Evolutionary conservation across 192 early-diverging fungal genomes (phyloP), one percentile per base, ranked within the genome.

Genomic region (Coemansia sp.): DNA sequence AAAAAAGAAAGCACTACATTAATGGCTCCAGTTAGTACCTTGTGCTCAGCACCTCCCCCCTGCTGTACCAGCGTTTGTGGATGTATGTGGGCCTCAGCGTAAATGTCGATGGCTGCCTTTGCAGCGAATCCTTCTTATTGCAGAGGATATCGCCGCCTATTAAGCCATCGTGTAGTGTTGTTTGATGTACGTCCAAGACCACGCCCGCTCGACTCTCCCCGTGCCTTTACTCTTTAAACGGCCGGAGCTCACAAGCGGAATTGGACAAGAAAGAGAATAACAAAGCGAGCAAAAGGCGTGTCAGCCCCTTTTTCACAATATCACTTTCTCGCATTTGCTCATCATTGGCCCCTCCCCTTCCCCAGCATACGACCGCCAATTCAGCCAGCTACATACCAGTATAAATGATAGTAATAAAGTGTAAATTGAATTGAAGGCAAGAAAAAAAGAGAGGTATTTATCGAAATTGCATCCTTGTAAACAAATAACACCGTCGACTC

Each of bases 291-390:
- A n/a, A n/a, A 40, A 41, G 9, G 41, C 20, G 27, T 39, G 60
- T 62, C 60, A 62, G 42, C 39, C 60, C 60, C 42, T 62, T 62
- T 62, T 42, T 39, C 42, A 62, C 29, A 62, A n/a, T n/a, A n/a
- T n/a, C n/a, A n/a, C n/a, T n/a, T n/a, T n/a, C n/a, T n/a, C n/a
- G n/a, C 22, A 27, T 51, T 51, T 25, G 4, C 4, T 25, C 47
- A 51, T 51, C 47, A 51, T 51, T 51, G 47, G n/a, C n/a, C n/a
- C n/a, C n/a, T n/a, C n/a, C n/a, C n/a, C n/a, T n/a, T n/a, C n/a
- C 22, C 47, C 47, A 24, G 10, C 19, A 14, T 14, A 51, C 47
- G 24, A 29, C 24, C 25, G 47, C 24, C 24, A 14, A 15, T 5
- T 27, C 17, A 27, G n/a, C n/a, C 24, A 12, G 17, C 4, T 27